Conservation (phyloP, 2,329 filamentous ascomycete genomes). For the Botrytis fragariae region DNA sequence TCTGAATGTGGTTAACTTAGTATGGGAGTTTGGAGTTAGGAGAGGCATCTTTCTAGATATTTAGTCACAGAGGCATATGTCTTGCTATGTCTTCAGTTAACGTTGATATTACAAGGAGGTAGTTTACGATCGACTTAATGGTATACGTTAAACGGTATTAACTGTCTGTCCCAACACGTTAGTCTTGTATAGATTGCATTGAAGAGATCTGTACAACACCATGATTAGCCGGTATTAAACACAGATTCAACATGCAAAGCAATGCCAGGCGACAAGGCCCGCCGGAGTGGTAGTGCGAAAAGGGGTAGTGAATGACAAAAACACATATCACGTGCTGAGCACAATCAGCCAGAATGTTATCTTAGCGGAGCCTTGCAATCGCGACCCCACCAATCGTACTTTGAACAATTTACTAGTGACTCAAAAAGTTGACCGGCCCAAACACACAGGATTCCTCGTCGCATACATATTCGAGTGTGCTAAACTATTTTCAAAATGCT, state of each 20-base stretch:
- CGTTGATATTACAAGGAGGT: constrained; percentile 1
- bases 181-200: neutral
- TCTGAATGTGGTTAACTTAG: constrained; percentile 9
- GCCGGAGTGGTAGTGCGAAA: constrained; percentile 2
- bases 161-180: neutral
- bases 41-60: constrained; percentile 18
- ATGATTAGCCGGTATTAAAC: neutral
- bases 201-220: neutral
- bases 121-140: constrained; percentile 2
- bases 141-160: neutral
- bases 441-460: neutral
- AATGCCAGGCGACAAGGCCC: neutral
- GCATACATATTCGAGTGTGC: constrained; percentile 7
- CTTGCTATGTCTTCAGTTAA: constrained; percentile 1
- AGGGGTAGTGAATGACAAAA: constrained; percentile 10
- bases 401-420: constrained; percentile 22
- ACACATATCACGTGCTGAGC: neutral
- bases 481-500: constrained; percentile 53
- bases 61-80: constrained; percentile 3
- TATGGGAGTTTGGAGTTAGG: constrained; percentile 19
- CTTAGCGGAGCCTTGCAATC: constrained; percentile 19
- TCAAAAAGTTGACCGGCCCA: constrained; percentile 16
- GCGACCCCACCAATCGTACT: constrained; percentile 18
- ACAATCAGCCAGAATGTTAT: constrained; percentile 21
- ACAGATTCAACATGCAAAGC: neutral